Evolutionary conservation across 495 filamentous ascomycete genomes (phyloP).

Genomic region (Baudoinia panamericana): DNA sequence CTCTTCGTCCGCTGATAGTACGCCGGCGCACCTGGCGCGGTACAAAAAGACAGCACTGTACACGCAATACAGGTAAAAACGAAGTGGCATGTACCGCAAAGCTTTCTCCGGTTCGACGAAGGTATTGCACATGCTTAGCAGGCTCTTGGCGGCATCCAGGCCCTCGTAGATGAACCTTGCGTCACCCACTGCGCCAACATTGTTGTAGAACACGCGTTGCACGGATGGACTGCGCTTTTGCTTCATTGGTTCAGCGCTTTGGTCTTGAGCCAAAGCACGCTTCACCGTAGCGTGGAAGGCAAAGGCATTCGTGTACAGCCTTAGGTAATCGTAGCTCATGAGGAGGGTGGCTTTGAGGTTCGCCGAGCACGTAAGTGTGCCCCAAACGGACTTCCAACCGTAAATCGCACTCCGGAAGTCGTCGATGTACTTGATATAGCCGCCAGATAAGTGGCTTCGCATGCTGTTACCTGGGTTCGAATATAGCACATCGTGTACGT

Average conservation of each 20-base stretch:
- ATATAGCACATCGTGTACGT: constrained; percentile 54
- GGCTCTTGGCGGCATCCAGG: constrained; percentile 28
- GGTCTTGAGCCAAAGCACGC: constrained; percentile 34
- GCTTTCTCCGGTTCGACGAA: constrained; percentile 29
- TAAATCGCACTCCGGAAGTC: constrained; percentile 50
- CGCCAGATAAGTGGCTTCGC: constrained; percentile 50
- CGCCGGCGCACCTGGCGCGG: constrained; percentile 44
- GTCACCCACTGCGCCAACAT: constrained; percentile 27
- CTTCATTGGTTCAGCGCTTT: not conserved
- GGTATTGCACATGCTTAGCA: constrained; percentile 28
- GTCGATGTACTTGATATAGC: constrained; percentile 56
- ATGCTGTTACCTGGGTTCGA: constrained; percentile 50
- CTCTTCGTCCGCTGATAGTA: constrained; percentile 40
- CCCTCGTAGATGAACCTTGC: constrained; percentile 31
- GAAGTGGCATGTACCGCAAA: constrained; percentile 27
- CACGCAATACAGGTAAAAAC: constrained; percentile 35
- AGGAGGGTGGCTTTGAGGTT: constrained; percentile 44
- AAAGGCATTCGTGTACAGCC: constrained; percentile 54
- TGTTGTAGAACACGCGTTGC: constrained; percentile 29
- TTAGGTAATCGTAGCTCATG: constrained; percentile 50
- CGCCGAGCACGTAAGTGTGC: constrained; percentile 39
- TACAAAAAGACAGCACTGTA: constrained; percentile 47
- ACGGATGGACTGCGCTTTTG: not conserved
- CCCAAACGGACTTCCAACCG: constrained; percentile 52
- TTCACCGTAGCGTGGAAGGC: constrained; percentile 55